Conservation (phyloP, 805 yeast genomes). For the Candida sithepensis region DNA sequence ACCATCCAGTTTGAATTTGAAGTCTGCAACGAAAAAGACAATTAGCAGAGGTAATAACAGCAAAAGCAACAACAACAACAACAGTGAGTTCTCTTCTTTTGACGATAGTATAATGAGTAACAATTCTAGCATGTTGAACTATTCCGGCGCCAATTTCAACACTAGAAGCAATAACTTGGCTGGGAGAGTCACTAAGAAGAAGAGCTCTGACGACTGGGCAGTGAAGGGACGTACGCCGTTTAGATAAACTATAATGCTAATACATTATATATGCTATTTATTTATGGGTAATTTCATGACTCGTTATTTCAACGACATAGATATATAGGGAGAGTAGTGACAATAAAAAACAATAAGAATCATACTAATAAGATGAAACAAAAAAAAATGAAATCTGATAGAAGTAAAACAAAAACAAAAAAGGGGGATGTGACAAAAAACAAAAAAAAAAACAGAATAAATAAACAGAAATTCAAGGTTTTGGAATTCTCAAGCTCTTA, state of each 20-base stretch:
- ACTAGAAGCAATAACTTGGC: not conserved
- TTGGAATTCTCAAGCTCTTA: conserved; percentile 87
- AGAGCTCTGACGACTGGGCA: not conserved
- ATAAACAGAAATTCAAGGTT: conserved; percentile 42
- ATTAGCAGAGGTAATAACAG: not conserved
- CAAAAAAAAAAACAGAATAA: not conserved
- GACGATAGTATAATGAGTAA: not conserved
- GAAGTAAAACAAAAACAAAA: not conserved
- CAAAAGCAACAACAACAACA: not conserved
- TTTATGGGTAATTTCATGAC: no score
- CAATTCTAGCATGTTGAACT: not conserved
- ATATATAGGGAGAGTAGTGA: not conserved
- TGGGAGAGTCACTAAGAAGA: not conserved
- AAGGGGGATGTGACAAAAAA: not conserved
- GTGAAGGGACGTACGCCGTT: conserved; percentile 19
- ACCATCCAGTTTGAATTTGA: conserved; percentile 10
- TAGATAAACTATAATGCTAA: no score
- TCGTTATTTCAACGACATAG: no score
- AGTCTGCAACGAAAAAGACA: conserved; percentile 13
- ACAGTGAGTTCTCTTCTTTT: not conserved
- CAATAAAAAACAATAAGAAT: not conserved
- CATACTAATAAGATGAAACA: not conserved
- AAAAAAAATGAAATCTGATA: not conserved
- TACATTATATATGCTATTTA: no score
- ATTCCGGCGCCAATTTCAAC: not conserved